These are phyloP conservation scores for Volvox reticuliferus DNA, from an alignment of 139 green algal genomes.

Conservation along the genomic window DNA sequence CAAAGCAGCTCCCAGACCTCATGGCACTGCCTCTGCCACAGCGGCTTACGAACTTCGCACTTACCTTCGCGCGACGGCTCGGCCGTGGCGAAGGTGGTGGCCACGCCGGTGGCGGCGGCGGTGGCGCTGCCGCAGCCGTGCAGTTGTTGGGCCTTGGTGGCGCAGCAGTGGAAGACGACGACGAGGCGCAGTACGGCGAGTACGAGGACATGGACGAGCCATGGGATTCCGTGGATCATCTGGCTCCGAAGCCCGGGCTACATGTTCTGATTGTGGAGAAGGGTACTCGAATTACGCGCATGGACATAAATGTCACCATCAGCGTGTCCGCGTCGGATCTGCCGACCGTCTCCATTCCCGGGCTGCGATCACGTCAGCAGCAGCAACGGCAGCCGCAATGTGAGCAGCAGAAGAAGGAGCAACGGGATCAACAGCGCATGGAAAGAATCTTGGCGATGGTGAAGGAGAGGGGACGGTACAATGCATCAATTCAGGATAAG, in stretches of 20 bases:
- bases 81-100: not conserved
- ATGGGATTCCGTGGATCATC: conserved; percentile 33
- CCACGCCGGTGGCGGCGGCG: not conserved
- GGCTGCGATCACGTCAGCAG: not conserved
- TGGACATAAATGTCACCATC: conserved; percentile 33
- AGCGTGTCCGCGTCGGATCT: conserved; percentile 14
- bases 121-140: not conserved
- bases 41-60: conserved; percentile 46
- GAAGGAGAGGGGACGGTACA: not conserved
- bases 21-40: conserved; percentile 27
- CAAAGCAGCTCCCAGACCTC: conserved; percentile 16
- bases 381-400: no score
- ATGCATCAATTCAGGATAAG: no score
- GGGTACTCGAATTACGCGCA: conserved; percentile 10
- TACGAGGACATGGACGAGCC: conserved; percentile 46
- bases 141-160: not conserved
- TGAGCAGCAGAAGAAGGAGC: no score
- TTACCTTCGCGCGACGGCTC: conserved; percentile 21
- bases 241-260: conserved; percentile 35
- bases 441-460: no score
- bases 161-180: not conserved
- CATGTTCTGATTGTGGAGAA: conserved; percentile 45
- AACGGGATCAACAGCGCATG: no score
- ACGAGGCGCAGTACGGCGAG: conserved; percentile 22
- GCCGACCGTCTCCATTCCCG: not conserved